These are phyloP conservation scores for Elongisporangium senticosum DNA, from an alignment of 352 stramenopile genomes.

Conservation along the genomic window DNA sequence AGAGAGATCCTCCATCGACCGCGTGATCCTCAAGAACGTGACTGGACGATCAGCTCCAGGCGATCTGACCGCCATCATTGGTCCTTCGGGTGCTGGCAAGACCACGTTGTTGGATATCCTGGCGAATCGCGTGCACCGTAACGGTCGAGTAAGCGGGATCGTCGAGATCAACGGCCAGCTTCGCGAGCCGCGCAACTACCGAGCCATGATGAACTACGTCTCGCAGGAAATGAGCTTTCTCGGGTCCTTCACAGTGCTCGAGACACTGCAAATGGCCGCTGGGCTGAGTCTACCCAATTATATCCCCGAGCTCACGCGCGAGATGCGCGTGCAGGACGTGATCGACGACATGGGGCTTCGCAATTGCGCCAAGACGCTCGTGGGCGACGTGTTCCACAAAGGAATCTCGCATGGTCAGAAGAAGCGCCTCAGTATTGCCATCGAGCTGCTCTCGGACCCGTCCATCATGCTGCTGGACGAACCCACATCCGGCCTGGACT, in stretches of 20 bases:
- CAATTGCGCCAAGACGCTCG: conserved; percentile 42
- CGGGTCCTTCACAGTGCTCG: conserved; percentile 58
- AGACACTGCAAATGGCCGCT: conserved; percentile 61
- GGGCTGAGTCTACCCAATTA: conserved; percentile 39
- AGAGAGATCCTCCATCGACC: conserved; percentile 1
- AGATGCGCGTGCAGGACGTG: conserved; percentile 54
- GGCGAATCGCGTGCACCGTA: conserved; percentile 30
- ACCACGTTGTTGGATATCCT: conserved; percentile 61
- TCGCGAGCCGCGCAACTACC: conserved; percentile 30
- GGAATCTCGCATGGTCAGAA: conserved; percentile 85
- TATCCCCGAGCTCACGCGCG: conserved; percentile 29
- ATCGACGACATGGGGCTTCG: conserved; percentile 68
- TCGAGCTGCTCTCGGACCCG: conserved; percentile 92
- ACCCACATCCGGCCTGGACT: conserved; percentile 89
- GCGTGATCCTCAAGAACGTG: conserved; percentile 51
- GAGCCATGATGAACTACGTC: conserved; percentile 57
- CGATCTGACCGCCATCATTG: conserved; percentile 66
- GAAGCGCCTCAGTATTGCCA: conserved; percentile 90
- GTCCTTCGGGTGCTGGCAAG: conserved; percentile 57
- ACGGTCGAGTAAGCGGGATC: conserved; percentile 33
- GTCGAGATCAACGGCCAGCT: conserved; percentile 45
- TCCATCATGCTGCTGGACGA: conserved; percentile 95
- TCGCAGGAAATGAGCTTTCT: conserved; percentile 54
- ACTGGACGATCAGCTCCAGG: conserved; percentile 47
- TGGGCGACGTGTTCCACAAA: conserved; percentile 84